Conservation (phyloP, 2,329 filamentous ascomycete genomes). For the Diaporthe australafricana region DNA sequence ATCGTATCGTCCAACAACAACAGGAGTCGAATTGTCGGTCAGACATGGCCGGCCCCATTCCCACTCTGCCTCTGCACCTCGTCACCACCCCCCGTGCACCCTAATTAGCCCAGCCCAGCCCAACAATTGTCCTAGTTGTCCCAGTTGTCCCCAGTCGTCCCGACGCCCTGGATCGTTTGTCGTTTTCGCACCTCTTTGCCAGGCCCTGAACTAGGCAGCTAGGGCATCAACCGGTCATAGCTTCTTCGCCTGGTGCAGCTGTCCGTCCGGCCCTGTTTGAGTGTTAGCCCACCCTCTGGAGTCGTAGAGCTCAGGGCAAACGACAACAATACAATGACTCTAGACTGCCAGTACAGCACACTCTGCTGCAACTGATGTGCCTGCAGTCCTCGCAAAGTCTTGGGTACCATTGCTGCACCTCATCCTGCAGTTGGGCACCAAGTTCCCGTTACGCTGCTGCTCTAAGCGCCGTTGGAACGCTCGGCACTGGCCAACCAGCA, state of each 20-base stretch:
- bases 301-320: neutral
- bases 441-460: slow-evolving; percentile 24
- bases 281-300: neutral
- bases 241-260: slow-evolving; percentile 2
- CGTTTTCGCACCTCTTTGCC: neutral
- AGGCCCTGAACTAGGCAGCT: neutral
- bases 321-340: neutral
- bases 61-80: slow-evolving; percentile 14
- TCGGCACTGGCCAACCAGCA: slow-evolving; percentile 11
- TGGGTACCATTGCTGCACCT: slow-evolving; percentile 30
- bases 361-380: neutral
- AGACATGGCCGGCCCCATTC: neutral
- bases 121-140: slow-evolving; percentile 8
- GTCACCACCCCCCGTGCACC: neutral
- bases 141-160: slow-evolving; percentile 7
- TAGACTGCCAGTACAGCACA: neutral
- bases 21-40: slow-evolving; percentile 26
- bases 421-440: slow-evolving; percentile 43
- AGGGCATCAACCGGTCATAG: slow-evolving; percentile 7
- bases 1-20: slow-evolving; percentile 2
- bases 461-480: slow-evolving; percentile 25
- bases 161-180: slow-evolving; percentile 8
- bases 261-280: neutral
- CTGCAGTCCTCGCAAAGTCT: slow-evolving; percentile 17
- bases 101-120: slow-evolving; percentile 6